phyloP scores from a whole-genome alignment of 768 basidiomycete genomes.

The Panaeolus papilionaceus region DNA sequence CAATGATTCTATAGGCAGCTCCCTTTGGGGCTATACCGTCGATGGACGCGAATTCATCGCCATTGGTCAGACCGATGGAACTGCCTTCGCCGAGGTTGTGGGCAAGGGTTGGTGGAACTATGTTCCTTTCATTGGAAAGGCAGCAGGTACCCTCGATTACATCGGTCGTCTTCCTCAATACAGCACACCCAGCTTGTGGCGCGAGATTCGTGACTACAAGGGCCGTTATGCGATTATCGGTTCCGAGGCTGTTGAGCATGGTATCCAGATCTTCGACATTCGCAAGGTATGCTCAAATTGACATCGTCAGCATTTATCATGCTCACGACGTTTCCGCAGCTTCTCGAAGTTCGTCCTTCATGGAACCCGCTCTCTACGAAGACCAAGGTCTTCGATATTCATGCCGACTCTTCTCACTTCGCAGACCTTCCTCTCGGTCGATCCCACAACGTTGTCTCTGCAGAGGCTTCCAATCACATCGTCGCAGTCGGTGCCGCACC shows the following conservation, averaged over 20 bases:
- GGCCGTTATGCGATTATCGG: constrained; percentile 20
- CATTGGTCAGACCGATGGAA: constrained; percentile 4
- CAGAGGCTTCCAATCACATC: constrained; percentile 27
- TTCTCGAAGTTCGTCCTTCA: constrained; percentile 9
- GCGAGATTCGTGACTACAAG: constrained; percentile 35
- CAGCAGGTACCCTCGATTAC: constrained; percentile 21
- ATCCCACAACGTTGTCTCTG: constrained; percentile 37
- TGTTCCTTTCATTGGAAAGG: constrained; percentile 9
- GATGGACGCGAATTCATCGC: constrained; percentile 7
- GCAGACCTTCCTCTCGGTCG: constrained; percentile 33
- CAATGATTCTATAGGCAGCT: neutral
- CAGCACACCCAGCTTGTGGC: constrained; percentile 26
- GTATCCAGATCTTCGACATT: constrained; percentile 36
- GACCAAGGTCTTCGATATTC: constrained; percentile 16
- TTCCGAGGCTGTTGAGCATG: constrained; percentile 16
- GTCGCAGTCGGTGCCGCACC: constrained; percentile 34
- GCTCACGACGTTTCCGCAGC: constrained; percentile 23
- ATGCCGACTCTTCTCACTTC: constrained; percentile 19
- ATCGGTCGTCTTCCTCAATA: constrained; percentile 34
- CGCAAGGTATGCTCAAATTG: constrained; percentile 26
- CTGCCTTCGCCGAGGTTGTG: constrained; percentile 5
- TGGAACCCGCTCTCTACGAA: constrained; percentile 24
- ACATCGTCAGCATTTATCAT: constrained; percentile 10
- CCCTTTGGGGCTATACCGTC: constrained; percentile 6
- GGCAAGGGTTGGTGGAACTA: constrained; percentile 11